Base-by-base conservation (phyloP, 371 early-diverging fungal species). In the Actinomucor elegans region DNA sequence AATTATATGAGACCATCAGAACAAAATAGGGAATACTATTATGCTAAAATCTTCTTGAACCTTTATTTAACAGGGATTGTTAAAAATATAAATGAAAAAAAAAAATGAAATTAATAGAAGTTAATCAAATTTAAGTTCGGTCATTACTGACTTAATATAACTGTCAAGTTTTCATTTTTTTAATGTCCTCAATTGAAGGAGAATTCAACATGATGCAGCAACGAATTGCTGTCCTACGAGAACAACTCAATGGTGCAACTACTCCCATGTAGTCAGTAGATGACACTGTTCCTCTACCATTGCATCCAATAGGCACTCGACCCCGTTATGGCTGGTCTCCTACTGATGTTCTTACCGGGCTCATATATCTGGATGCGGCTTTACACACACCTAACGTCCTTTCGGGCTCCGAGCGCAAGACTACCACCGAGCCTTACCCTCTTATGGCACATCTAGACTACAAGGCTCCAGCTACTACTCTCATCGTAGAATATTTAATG, bases 271-370 rank as follows among this genome's bases (percentile, higher is more conserved):
- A 47, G 48, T 47, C 24, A 33, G 35, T 23, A 7, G 48, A 35
- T 10, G 35, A 47, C 24, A 47, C 48, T 34, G 48, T 35, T 21
- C 5, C 15, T 14, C 15, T n/a, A 8, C 34, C 48, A 9, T 3
- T 47, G 11, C 48, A 47, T 28, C 35, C 48, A 1, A 11, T 47
- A 0, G 48, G 35, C 12, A 46, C 40, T n/a, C 47, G 2, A 9
- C 52, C 45, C 15, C 59, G 48, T 29, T 47, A 52, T 29, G 47
- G 41, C 27, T 59, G 59, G 52, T 21, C 31, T n/a, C 59, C 59
- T 15, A 17, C 46, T 1, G 46, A 29, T 7, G 21, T 4, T 4
- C 34, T 59, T 2, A 5, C 9, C 1, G 21, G 38, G 5, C 29
- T 44, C n/a, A 12, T 57, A 1, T 4, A 45, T 15, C 18, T 47